These are phyloP conservation scores for Candolleomyces efflorescens DNA, from an alignment of 768 basidiomycete genomes.

Conservation along the genomic window DNA sequence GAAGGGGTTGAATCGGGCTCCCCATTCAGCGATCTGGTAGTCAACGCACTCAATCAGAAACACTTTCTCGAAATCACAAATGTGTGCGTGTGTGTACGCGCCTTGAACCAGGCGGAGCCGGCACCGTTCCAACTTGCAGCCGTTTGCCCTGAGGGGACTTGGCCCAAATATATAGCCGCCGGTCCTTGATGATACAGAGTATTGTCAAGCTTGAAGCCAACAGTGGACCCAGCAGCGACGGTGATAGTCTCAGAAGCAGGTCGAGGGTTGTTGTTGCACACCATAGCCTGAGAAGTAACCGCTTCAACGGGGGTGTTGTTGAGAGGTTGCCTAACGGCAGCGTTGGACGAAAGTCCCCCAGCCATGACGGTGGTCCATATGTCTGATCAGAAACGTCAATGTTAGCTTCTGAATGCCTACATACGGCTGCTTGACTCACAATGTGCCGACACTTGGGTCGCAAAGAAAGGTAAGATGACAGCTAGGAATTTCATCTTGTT, in stretches of 20 bases:
- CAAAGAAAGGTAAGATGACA: background rate
- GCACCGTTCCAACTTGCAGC: constrained; percentile 32
- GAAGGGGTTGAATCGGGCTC: constrained; percentile 26
- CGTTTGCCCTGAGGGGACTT: constrained; percentile 25
- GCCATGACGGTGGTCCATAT: constrained; percentile 30
- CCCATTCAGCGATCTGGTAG: constrained; percentile 27
- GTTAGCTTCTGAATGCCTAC: background rate
- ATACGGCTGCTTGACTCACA: background rate
- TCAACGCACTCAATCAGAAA: background rate
- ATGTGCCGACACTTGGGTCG: background rate
- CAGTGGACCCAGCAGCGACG: constrained; percentile 33
- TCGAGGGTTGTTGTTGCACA: constrained; percentile 33
- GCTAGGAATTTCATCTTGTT: background rate
- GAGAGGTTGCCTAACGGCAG: constrained; percentile 27
- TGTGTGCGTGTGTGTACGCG: constrained; percentile 10
- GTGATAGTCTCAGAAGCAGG: constrained; percentile 31
- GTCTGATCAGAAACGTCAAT: constrained; percentile 1
- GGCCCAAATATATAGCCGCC: constrained; percentile 29
- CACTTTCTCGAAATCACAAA: background rate
- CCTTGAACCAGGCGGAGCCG: constrained; percentile 38
- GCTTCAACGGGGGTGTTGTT: constrained; percentile 28
- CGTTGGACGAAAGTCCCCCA: constrained; percentile 20
- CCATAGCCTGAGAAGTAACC: constrained; percentile 26
- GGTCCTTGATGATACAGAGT: constrained; percentile 22
- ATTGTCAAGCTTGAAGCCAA: constrained; percentile 35